phyloP scores from a whole-genome alignment of 495 filamentous ascomycete genomes.

The Penicillium coprophilum region DNA sequence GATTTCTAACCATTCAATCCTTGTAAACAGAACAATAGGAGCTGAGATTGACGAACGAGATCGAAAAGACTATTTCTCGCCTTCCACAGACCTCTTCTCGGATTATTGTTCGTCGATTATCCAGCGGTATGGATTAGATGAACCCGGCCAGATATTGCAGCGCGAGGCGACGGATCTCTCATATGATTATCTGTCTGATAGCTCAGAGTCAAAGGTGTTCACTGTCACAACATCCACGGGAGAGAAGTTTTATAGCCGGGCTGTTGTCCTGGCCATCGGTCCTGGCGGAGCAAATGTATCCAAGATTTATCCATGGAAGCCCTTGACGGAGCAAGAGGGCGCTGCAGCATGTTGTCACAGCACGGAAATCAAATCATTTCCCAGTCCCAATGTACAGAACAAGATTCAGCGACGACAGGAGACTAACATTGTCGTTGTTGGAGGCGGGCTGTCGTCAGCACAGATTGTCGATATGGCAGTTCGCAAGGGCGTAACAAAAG shows the following conservation, averaged over 20 bases:
- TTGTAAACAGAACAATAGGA: conserved; percentile 22
- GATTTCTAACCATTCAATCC: not conserved
- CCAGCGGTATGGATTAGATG: conserved; percentile 51
- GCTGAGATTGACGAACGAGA: conserved; percentile 62
- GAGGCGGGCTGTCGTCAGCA: conserved; percentile 61
- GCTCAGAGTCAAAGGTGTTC: conserved; percentile 45
- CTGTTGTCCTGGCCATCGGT: conserved; percentile 58
- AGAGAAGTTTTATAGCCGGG: conserved; percentile 44
- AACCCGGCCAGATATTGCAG: conserved; percentile 45
- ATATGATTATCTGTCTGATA: conserved; percentile 38
- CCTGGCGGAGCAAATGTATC: conserved; percentile 42
- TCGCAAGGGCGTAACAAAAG: conserved; percentile 50
- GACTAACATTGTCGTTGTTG: conserved; percentile 58
- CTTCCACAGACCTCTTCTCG: conserved; percentile 54
- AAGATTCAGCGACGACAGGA: conserved; percentile 48
- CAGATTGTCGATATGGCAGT: conserved; percentile 60
- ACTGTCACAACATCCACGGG: conserved; percentile 50
- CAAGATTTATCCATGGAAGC: conserved; percentile 50
- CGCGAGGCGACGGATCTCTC: conserved; percentile 51
- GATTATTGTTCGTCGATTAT: conserved; percentile 56
- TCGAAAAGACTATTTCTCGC: conserved; percentile 64
- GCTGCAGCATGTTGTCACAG: conserved; percentile 52
- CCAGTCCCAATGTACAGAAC: conserved; percentile 38
- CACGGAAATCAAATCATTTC: conserved; percentile 53
- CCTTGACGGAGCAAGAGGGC: conserved; percentile 38